Evolutionary conservation across 2,329 filamentous ascomycete species (phyloP), one percentile per base, ranked within the genome.

Genomic region (Calonectria henricotiae): DNA sequence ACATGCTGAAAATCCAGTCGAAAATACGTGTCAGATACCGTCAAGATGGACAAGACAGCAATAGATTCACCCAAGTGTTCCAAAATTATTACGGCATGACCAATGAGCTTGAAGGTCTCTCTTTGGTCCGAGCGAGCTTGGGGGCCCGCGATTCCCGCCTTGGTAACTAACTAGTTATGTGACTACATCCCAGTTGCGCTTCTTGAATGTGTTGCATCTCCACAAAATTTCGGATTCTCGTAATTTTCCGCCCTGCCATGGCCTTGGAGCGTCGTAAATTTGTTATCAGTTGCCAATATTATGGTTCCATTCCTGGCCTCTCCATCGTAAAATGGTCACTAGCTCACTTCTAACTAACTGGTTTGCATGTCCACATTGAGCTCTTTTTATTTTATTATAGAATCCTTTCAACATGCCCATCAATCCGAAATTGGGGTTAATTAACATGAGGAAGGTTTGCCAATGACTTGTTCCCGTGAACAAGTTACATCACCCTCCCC

Each of bases 11-110:
- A 39, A n/a, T 58, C 51, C 39, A 37, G 35, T 32, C 51, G 32
- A 58, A 58, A 58, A 58, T 58, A 58, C 51, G 51, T 58, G 51
- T 58, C 51, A 9, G 35, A 9, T 13, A 25, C 17, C 35, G 51
- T 32, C 51, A 39, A 58, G 32, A 15, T 32, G n/a, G 12, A 32
- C 32, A 58, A 23, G n/a, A 58, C 25, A 35, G 39, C 13, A 32
- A 58, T 11, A 58, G 51, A 25, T 39, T 39, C n/a, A 20, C 51
- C 37, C 51, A n/a, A 25, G 32, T n/a, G 51, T 58, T 58, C 12
- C 51, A 32, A 13, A 23, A 25, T 25, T 58, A 58, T 58, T 58
- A 58, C 51, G 51, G 32, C n/a, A 13, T 23, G 51, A 37, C 51
- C 32, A 58, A 58, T 58, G 51, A n/a, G 23, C 20, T 25, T 15